Evolutionary conservation across 2,329 filamentous ascomycete genomes (phyloP), one percentile per base, ranked within the genome.

Genomic region (Chaetomiaceae sp.): DNA sequence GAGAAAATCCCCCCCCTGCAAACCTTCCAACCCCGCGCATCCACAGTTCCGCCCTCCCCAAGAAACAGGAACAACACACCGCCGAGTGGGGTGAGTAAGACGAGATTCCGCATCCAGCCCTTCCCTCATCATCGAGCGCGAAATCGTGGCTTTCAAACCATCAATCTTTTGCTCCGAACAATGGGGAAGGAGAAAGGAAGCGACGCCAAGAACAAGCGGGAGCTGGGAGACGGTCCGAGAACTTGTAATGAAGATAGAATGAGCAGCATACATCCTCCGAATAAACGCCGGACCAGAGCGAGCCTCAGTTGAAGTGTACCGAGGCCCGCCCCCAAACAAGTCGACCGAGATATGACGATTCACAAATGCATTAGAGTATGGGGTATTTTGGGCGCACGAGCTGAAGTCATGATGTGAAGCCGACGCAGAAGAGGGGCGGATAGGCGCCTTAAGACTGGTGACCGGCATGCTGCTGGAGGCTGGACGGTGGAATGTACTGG

Each of bases 391-490:
- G 12, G 68, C 67, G 65, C 65, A 62, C 63, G 60, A 60, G 60
- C 59, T 58, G 61, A 62, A 60, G 56, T 62, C 58, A 58, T 58
- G 52, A 41, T 53, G 47, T 47, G 48, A 57, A n/a, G n/a, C n/a
- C n/a, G n/a, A n/a, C n/a, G 53, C 35, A 50, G 53, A 52, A 55
- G 42, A 51, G 57, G 55, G 48, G 60, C 34, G 20, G 42, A 52
- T 56, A 55, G 48, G 60, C 32, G 20, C 24, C 45, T 72, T 73
- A 88, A 68, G 84, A 83, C 69, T 87, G 84, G 66, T 90, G 86
- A 56, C 86, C 84, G 60, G 86, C 83, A 69, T 88, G 87, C 60
- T 88, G 85, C 48, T 86, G 84, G 78, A 93, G 87, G 58, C 86
- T 81, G 54, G 78, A 75, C 64, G 86, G 83, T 78, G 85, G 84